Evolutionary conservation across 805 yeast genomes (phyloP), one percentile per base, ranked within the genome.

Genomic region (Nadsonia fulvescens): DNA sequence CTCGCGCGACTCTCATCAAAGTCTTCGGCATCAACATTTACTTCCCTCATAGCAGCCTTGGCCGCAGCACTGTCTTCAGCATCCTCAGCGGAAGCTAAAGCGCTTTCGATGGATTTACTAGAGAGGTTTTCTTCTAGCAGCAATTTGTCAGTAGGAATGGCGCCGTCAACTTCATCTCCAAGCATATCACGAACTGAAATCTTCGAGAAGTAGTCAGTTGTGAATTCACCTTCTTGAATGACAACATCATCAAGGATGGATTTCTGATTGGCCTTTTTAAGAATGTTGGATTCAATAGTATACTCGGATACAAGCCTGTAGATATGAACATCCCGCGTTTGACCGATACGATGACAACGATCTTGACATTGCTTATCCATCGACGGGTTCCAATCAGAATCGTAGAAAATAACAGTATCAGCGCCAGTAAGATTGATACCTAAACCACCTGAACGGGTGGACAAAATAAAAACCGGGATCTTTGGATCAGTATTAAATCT

Each of bases 361-460:
- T 89, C 99, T 51, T 89, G 98, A 54, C 98, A 89, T 52, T 89
- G 99, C 45, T 82, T 81, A 49, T 89, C 99, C 95, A 89, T 89
- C 1, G 96, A 93, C 2, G 99, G 99, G 46, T 89, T 89, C 98
- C 98, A 86, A 51, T 86, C 98, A 3, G 94, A 81, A 51, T 89
- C 99, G 48, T 91, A 89, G 53, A 89, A 91, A 5, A 89, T 81
- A 22, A 89, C 99, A 0, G 98, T 89, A 44, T 89, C 99, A 0
- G 99, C 99, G 44, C 96, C 99, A 0, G 98, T 89, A 37, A 89
- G 55, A 44, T 89, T 89, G 47, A 89, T 89, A 46, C 99, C 99
- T 38, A 91, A 60, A 18, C 99, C 99, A 49, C 99, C 99, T 3
- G 98, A 89, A 51, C 99, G 68, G 3, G 95, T 81, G 3, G 94